phyloP scores from a whole-genome alignment of 208 protist genomes.

The Trypanosoma melophagium region DNA sequence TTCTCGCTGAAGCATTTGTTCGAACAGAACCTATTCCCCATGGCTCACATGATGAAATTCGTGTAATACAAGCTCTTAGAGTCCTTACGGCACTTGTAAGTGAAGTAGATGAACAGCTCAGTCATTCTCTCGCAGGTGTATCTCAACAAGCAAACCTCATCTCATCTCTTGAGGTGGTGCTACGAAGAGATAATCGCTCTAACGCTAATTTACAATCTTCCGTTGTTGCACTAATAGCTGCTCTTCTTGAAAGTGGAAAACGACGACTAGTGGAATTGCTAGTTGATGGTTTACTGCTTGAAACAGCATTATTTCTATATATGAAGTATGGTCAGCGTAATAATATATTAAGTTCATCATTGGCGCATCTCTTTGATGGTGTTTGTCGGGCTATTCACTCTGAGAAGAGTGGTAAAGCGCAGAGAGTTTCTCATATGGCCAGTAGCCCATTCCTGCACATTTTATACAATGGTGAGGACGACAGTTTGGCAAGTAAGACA shows the following conservation, averaged over 20 bases:
- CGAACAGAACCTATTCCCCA: neutral
- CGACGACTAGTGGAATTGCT: conserved; percentile 12
- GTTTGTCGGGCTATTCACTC: conserved; percentile 48
- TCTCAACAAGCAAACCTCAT: conserved; percentile 33
- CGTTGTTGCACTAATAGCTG: conserved; percentile 40
- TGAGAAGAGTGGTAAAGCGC: conserved; percentile 37
- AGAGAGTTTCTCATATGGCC: neutral
- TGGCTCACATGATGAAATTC: conserved; percentile 33
- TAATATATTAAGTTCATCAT: conserved; percentile 54
- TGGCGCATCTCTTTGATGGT: conserved; percentile 46
- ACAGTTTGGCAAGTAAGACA: conserved; percentile 3
- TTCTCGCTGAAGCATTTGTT: conserved; percentile 29
- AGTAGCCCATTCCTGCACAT: conserved; percentile 23
- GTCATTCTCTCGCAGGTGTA: conserved; percentile 27
- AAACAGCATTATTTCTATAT: conserved; percentile 41
- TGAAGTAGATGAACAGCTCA: conserved; percentile 29
- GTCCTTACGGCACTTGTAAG: conserved; percentile 36
- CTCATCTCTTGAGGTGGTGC: conserved; percentile 14
- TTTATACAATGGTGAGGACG: conserved; percentile 11
- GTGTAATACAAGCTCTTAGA: conserved; percentile 44
- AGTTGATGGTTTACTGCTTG: conserved; percentile 27
- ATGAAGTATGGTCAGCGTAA: conserved; percentile 39
- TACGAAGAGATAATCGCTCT: conserved; percentile 28
- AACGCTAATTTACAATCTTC: conserved; percentile 60
- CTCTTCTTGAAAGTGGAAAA: conserved; percentile 19